These are phyloP conservation scores for Solanum tarijense DNA, from an alignment of 257 asterid species.

Conservation along the genomic window DNA sequence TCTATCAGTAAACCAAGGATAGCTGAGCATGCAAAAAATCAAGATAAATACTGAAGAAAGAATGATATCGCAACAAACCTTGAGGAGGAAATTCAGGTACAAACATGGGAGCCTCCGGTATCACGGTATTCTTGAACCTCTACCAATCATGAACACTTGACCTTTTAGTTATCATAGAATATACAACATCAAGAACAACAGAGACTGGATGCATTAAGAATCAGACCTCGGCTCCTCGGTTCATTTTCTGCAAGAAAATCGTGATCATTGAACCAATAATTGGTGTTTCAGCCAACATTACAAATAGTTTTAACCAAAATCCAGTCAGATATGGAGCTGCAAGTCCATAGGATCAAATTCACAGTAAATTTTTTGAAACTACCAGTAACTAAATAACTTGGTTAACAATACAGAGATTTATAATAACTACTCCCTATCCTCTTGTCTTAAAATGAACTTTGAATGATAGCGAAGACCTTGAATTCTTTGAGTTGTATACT, in stretches of 20 bases:
- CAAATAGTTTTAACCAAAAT: constrained; percentile 49
- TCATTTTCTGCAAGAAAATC: constrained; percentile 43
- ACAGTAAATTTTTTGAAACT: background rate
- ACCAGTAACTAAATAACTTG: background rate
- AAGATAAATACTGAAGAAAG: background rate
- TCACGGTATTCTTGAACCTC: constrained; percentile 74
- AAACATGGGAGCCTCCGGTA: constrained; percentile 91
- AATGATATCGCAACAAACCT: constrained; percentile 32
- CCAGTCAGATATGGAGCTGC: constrained; percentile 97
- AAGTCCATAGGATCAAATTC: constrained; percentile 1
- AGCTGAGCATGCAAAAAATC: background rate
- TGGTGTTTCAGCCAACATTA: constrained; percentile 52
- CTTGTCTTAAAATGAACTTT: background rate
- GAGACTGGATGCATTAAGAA: background rate
- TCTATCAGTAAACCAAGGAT: background rate
- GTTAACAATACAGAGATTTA: background rate
- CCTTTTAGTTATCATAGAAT: background rate
- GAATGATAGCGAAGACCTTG: constrained; percentile 36
- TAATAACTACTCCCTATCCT: background rate
- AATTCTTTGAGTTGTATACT: constrained; percentile 40
- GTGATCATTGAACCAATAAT: constrained; percentile 50
- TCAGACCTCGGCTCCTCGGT: constrained; percentile 52
- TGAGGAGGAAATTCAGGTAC: constrained; percentile 89
- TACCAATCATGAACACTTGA: constrained; percentile 12
- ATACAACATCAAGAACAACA: background rate